Conservation (phyloP, 345 rosid genomes). For the Pelargonium nanum region DNA sequence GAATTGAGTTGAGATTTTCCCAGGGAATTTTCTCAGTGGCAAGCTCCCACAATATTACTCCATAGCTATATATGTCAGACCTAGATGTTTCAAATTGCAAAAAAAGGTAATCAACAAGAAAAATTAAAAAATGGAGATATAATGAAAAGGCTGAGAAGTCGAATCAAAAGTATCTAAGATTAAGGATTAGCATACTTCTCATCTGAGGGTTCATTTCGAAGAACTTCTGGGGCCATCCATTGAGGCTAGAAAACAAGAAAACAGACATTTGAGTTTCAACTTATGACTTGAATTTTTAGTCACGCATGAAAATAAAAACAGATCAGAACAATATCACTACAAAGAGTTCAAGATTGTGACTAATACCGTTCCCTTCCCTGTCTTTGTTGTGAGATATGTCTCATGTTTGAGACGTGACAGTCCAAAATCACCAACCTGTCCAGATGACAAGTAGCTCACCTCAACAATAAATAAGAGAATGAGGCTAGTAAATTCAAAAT, state of each 20-base stretch:
- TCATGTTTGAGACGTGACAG: conserved; percentile 88
- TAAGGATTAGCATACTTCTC: conserved; percentile 57
- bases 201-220: conserved; percentile 88
- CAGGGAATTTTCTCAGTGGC: conserved; percentile 95
- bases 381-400: conserved; percentile 61
- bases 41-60: conserved; percentile 91
- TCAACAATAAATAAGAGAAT: neutral
- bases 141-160: neutral
- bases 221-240: conserved; percentile 99
- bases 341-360: neutral
- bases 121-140: neutral
- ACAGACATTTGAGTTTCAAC: conserved; percentile 5
- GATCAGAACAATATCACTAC: conserved; percentile 1
- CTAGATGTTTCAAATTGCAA: conserved; percentile 26
- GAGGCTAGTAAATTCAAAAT: neutral
- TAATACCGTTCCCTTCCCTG: conserved; percentile 88
- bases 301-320: conserved; percentile 1
- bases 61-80: conserved; percentile 94
- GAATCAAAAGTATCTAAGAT: neutral
- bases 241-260: conserved; percentile 60
- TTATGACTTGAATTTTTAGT: conserved; percentile 6
- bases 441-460: conserved; percentile 2
- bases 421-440: conserved; percentile 97
- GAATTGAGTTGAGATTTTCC: conserved; percentile 93
- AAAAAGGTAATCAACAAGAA: conserved; percentile 1